These are phyloP conservation scores for Boletellus ananiceps DNA, from an alignment of 768 basidiomycete species.

Conservation along the genomic window DNA sequence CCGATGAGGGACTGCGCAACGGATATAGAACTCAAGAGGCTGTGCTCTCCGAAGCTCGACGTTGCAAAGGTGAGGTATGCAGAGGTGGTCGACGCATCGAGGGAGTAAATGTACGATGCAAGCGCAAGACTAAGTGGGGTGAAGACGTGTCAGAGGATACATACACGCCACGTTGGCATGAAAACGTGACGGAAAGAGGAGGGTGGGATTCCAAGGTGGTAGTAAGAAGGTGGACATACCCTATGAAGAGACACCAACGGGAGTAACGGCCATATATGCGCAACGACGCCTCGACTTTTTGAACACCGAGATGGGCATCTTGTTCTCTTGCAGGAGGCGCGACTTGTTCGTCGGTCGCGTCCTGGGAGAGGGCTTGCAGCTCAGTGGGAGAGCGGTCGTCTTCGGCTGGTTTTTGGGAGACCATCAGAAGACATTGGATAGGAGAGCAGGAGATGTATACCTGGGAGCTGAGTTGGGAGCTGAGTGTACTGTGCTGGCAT, in stretches of 20 bases:
- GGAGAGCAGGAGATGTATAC: background rate
- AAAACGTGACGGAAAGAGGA: too few relatives aligned
- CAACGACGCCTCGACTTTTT: conserved; percentile 46
- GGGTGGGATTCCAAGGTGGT: too few relatives aligned
- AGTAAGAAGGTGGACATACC: conserved; percentile 33
- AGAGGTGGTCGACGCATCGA: conserved; percentile 67
- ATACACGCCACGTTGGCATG: too few relatives aligned
- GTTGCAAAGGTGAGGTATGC: conserved; percentile 58
- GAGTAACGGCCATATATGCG: conserved; percentile 50
- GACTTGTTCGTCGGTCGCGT: background rate
- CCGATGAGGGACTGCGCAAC: conserved; percentile 51
- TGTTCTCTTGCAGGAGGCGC: conserved; percentile 5
- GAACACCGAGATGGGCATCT: conserved; percentile 39
- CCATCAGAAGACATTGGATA: background rate
- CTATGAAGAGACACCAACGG: conserved; percentile 56
- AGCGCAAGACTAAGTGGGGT: conserved; percentile 45
- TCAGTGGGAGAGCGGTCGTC: conserved; percentile 1
- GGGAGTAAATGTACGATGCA: conserved; percentile 72
- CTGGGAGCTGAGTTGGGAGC: conserved; percentile 13
- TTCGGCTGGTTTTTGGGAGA: background rate
- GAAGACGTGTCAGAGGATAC: background rate
- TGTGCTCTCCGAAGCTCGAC: conserved; percentile 49
- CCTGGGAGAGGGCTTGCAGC: background rate
- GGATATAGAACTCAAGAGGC: conserved; percentile 52
- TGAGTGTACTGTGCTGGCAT: conserved; percentile 18